Base-by-base conservation (phyloP, 2,329 filamentous ascomycete species). In the Ilyonectria sp. region DNA sequence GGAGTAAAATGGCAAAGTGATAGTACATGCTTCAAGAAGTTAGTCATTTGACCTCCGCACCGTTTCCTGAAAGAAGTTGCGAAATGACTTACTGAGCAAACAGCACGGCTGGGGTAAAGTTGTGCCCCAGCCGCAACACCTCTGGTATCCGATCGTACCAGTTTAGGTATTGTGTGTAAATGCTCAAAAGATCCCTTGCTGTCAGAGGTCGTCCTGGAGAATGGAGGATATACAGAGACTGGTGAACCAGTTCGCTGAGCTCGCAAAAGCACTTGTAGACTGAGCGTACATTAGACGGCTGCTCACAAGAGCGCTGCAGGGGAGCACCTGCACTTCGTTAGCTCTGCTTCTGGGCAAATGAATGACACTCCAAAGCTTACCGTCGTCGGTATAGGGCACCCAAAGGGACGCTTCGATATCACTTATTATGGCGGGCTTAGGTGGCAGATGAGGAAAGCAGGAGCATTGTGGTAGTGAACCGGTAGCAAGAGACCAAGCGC, bases 241-340 rank as follows among this genome's bases (percentile, higher is more conserved):
- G 87, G 76, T 93, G 92, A 1, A 93, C 89, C 1, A 94, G 86
- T 79, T 94, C 91, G 69, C 91, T 93, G 57, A 94, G 85, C 74
- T 91, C 89, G 75, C 90, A 92, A 71, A 93, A 91, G 70, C 91
- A 89, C 78, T 89, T 90, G 76, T 89, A 91, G 6, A 92, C 88
- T 1, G 90, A 91, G 26, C 91, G 85, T 35, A 93, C 90, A 67
- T 93, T 92, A 3, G 88, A 92, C 0, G 89, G 88, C 71, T 91
- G 90, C 68, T 89, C 84, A 72, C 84, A 89, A 3, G 87, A 87
- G 57, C 84, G 83, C 67, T 89, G 85, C 19, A 89, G 73, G 9
- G 86, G 86, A 1, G 85, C 83, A 33, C 86, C 87, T 89, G 17
- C 58, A 63, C 44, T n/a, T 52, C 58, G 31, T 44, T 67, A 31